Percentiles rank a stretch among this genome's conserved stretches.
Evolutionary conservation across 306 rosid genomes (phyloP).

Genomic region (Prunus fruticosa): DNA sequence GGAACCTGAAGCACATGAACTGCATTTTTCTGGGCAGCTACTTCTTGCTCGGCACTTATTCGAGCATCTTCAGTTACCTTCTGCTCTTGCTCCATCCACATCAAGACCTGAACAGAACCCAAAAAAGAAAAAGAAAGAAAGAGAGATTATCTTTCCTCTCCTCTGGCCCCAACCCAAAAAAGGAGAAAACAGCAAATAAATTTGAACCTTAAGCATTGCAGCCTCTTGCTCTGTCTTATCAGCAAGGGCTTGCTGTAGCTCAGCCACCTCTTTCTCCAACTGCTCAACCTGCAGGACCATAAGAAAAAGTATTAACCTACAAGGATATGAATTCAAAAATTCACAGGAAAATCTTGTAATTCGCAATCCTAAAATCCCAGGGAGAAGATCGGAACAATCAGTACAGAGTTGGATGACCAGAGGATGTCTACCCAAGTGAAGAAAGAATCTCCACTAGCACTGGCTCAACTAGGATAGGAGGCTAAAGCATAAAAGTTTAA

Average conservation of each 20-base stretch:
- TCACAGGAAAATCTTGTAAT: background rate
- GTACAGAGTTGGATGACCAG: background rate
- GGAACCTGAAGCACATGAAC: slow-evolving; percentile 76
- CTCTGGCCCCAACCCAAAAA: background rate
- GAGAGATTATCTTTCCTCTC: background rate
- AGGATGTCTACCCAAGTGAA: background rate
- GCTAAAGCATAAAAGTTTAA: background rate
- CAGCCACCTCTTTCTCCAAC: slow-evolving; percentile 76
- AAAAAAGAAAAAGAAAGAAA: background rate
- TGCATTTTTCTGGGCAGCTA: slow-evolving; percentile 66
- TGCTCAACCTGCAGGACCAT: slow-evolving; percentile 67
- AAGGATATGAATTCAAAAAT: background rate
- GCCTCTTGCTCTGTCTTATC: slow-evolving; percentile 89
- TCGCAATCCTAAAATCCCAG: background rate
- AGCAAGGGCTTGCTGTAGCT: slow-evolving; percentile 50
- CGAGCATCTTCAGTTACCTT: slow-evolving; percentile 85
- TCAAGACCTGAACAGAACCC: slow-evolving; percentile 49
- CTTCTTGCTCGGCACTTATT: slow-evolving; percentile 75
- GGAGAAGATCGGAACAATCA: background rate
- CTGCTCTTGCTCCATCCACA: slow-evolving; percentile 81
- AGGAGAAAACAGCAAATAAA: slow-evolving; percentile 18
- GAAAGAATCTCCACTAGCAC: background rate
- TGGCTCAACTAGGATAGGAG: background rate
- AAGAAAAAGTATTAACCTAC: background rate
- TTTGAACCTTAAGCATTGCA: slow-evolving; percentile 81